These are phyloP conservation scores for Dorcoceras hygrometricum DNA, from an alignment of 257 asterid genomes.

Conservation along the genomic window DNA sequence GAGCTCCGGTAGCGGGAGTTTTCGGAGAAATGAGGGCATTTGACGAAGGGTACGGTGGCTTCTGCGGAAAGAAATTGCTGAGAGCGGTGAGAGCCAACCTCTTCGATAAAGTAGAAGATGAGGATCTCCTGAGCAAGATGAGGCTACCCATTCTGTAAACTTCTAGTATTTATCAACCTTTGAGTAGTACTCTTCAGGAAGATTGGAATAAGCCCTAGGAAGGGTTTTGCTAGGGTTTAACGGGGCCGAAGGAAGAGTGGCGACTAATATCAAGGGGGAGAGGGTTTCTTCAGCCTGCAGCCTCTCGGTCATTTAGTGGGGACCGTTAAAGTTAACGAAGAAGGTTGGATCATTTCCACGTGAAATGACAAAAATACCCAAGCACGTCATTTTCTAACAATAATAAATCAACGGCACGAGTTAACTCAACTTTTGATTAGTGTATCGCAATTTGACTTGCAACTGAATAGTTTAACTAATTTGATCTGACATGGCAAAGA, in stretches of 20 bases:
- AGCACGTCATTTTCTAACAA: no score
- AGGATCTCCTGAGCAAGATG: conserved; percentile 43
- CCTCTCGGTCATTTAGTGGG: no score
- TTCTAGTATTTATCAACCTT: neutral
- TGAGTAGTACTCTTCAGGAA: neutral
- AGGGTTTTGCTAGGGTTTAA: conserved; percentile 53
- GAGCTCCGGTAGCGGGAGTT: conserved; percentile 20
- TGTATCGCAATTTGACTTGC: no score
- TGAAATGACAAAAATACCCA: neutral
- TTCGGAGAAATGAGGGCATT: conserved; percentile 15
- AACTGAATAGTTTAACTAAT: no score
- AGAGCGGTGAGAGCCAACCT: conserved; percentile 43
- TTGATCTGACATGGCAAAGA: no score
- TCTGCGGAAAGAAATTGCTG: conserved; percentile 36
- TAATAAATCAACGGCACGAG: no score
- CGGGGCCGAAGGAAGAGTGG: no score
- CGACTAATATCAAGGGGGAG: no score
- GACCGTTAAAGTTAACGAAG: no score
- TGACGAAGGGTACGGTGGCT: conserved; percentile 23
- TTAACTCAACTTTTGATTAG: no score
- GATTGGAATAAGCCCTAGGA: conserved; percentile 28
- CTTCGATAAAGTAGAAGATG: conserved; percentile 37
- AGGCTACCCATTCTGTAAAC: conserved; percentile 45
- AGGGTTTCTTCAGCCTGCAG: no score
- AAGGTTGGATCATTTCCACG: no score